Evolutionary conservation across 208 protist species (phyloP).

Genomic region (Leishmania tropica): DNA sequence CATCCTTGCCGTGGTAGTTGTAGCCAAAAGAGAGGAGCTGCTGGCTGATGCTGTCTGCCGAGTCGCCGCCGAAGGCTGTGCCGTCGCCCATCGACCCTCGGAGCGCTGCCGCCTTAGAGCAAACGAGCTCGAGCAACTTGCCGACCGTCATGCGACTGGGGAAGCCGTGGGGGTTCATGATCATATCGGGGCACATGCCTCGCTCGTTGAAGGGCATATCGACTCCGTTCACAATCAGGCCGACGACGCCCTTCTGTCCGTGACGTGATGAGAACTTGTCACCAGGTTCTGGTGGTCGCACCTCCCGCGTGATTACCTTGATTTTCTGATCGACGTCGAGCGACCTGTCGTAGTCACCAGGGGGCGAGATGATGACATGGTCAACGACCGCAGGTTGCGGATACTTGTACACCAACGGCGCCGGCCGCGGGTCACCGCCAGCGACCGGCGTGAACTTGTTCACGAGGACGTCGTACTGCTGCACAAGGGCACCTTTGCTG

Average conservation of each 20-base stretch:
- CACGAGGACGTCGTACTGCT: conserved; percentile 93
- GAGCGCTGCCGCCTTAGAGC: conserved; percentile 96
- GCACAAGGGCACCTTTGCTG: conserved; percentile 86
- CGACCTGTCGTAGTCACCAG: conserved; percentile 76
- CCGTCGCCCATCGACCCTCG: conserved; percentile 93
- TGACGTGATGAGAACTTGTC: conserved; percentile 99
- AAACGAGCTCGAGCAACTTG: conserved; percentile 99
- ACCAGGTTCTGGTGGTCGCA: conserved; percentile 95
- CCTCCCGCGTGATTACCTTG: conserved; percentile 95
- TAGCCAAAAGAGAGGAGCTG: conserved; percentile 93
- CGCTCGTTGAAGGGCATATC: conserved; percentile 99
- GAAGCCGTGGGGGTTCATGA: conserved; percentile 99
- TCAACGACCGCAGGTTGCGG: conserved; percentile 92
- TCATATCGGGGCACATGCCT: conserved; percentile 99
- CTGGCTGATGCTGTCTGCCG: conserved; percentile 92
- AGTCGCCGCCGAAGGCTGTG: conserved; percentile 97
- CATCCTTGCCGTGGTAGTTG: conserved; percentile 99
- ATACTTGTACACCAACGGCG: conserved; percentile 93
- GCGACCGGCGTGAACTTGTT: conserved; percentile 93
- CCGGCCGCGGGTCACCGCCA: conserved; percentile 54
- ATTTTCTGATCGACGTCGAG: conserved; percentile 93
- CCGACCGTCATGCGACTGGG: conserved; percentile 99
- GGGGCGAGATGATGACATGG: conserved; percentile 93
- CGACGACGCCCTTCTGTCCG: conserved; percentile 99
- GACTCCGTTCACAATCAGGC: conserved; percentile 97